Base-by-base conservation (phyloP, 441 rosid genomes). In the Manihot esculenta region DNA sequence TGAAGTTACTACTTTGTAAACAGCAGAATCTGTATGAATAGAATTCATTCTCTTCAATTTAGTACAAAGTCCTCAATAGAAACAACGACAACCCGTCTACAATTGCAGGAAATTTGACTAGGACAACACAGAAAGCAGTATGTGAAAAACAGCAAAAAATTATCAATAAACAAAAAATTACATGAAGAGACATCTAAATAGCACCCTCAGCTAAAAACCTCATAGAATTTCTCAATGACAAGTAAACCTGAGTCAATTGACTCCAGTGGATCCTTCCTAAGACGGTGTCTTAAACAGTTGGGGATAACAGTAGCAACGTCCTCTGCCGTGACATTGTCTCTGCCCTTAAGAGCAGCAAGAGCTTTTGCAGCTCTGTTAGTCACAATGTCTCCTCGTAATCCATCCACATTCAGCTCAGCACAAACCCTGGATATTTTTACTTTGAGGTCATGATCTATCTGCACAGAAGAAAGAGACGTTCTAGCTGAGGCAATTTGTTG, bases 361-460 rank as follows among this genome's bases (percentile, higher is more conserved):
- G 97, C 97, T 84, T 93, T 89, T n/a, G 99, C 95, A 24, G 97
- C 95, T 85, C 99, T 86, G 56, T 94, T 94, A 5, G 85, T 84
- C 67, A 94, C 97, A 10, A 94, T 94, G 49, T 94, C 99, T 66
- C 97, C 99, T 86, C 97, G 85, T 74, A 92, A 76, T 35, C 99
- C 99, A 47, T 94, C 97, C 17, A 94, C 97, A 75, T 91, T 91
- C 42, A 91, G 87, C 85, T 89, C 95, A 0, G 99, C 74, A 56
- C 97, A 94, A 51, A 94, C 99, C 81, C 87, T 94, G 42, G 99
- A 94, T 73, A 92, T 94, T 81, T 94, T 92, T 69, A 94, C 97
- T 82, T 87, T 90, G 64, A 91, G 77, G 68, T 87, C 99, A 23
- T 75, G 94, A 79, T 87, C 90, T 13, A 91, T 90, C 83, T 85